phyloP scores from a whole-genome alignment of 352 stramenopile genomes.

The Pythium periplocum region DNA sequence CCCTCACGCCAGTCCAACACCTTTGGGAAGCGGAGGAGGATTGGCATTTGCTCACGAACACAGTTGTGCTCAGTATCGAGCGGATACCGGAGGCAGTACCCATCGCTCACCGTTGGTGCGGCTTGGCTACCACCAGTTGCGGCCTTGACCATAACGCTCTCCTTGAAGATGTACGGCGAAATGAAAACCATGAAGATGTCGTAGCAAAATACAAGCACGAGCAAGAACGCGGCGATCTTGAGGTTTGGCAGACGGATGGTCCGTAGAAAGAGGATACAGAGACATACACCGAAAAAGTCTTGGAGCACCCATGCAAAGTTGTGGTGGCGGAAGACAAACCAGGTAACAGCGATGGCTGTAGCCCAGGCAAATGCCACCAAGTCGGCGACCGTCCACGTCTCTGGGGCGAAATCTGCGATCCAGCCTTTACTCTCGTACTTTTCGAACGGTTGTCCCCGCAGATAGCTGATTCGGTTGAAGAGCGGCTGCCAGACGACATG shows the following conservation, averaged over 20 bases:
- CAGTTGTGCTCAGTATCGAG: conserved; percentile 51
- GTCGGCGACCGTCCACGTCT: conserved; percentile 83
- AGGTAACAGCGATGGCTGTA: conserved; percentile 38
- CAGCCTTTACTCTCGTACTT: conserved; percentile 18
- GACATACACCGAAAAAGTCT: conserved; percentile 91
- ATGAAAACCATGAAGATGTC: conserved; percentile 97
- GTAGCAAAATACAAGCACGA: conserved; percentile 94
- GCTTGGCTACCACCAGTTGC: conserved; percentile 80
- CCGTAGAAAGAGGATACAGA: conserved; percentile 91
- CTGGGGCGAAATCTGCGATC: conserved; percentile 32
- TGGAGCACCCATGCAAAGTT: conserved; percentile 89
- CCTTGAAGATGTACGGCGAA: conserved; percentile 86
- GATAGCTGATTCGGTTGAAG: conserved; percentile 32
- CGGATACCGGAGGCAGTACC: conserved; percentile 75
- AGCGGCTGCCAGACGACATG: conserved; percentile 58
- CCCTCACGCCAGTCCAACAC: conserved; percentile 91
- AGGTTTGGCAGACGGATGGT: conserved; percentile 91
- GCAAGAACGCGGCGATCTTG: conserved; percentile 87
- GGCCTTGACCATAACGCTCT: conserved; percentile 94
- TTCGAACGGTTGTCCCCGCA: conserved; percentile 28
- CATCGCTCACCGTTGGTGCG: conserved; percentile 30
- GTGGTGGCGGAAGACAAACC: conserved; percentile 76
- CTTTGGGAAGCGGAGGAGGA: conserved; percentile 92
- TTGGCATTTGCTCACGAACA: conserved; percentile 87
- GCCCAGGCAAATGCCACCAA: conserved; percentile 74